Base-by-base conservation (phyloP, 495 filamentous ascomycete genomes). In the Annulohypoxylon moriforme region DNA sequence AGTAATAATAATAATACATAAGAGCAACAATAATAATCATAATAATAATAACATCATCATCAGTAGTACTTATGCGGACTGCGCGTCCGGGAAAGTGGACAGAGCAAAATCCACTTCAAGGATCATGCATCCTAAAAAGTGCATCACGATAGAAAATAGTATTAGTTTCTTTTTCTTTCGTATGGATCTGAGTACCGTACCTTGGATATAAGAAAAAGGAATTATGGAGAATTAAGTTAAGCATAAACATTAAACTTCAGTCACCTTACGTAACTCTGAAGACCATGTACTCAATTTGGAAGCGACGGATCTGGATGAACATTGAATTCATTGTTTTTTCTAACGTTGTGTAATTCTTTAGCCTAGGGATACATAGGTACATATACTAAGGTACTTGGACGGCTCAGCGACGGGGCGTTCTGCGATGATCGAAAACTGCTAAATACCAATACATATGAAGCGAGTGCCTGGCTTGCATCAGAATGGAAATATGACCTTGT, bases 221-320 rank as follows among this genome's bases (percentile, higher is more conserved):
- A 60, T 31, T 46, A 60, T 59, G 64, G 64, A 67, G 55, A 67
- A 59, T 59, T 59, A 67, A 60, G 42, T 67, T 67, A 67, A 67
- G 64, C 64, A 57, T 69, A 63, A 56, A 62, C 29, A 55, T 55
- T 62, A 44, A 36, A 56, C 38, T n/a, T 63, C 40, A 59, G 55
- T 59, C 40, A 49, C 57, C 33, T 60, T 50, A 50, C 53, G 42
- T 59, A 67, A 57, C 24, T 25, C 46, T 16, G 8, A 5, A 3
- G 3, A 31, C 2, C 18, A 13, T 46, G 44, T 24, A 20, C 47
- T n/a, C n/a, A 46, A 38, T 16, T 13, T 55, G 18, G 14, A 53
- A 29, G 31, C 20, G 5, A n/a, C n/a, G n/a, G n/a, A 53, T 53
- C 49, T 53, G 31, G 11, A 31, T 2, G 46, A 50, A 25, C 24